A percentile compares a stretch with the other conserved stretches of the same genome.
These are phyloP conservation scores for Corynascus novoguineensis DNA, from an alignment of 495 filamentous ascomycete species.

Conservation along the genomic window DNA sequence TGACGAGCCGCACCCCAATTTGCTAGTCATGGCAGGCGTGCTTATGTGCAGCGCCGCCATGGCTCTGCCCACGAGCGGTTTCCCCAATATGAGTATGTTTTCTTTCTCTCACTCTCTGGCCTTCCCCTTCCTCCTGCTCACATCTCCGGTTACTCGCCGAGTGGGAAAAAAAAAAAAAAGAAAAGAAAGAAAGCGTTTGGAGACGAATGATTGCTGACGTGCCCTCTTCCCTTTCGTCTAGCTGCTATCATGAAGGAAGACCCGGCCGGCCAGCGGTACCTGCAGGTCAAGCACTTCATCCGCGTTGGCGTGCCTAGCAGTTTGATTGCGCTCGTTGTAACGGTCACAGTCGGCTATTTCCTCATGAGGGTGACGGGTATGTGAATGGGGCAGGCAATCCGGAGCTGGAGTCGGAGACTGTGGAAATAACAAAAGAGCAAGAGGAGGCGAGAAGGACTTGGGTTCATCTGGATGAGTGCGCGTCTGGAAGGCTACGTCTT, in stretches of 20 bases:
- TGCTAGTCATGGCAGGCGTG: constrained; percentile 79
- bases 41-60: constrained; percentile 68
- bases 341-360: constrained; percentile 80
- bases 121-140: background rate
- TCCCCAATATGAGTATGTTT: constrained; percentile 97
- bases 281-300: constrained; percentile 90
- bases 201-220: constrained; percentile 11
- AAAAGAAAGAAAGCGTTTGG: too few relatives aligned
- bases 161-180: too few relatives aligned
- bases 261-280: constrained; percentile 80
- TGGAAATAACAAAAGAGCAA: background rate
- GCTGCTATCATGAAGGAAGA: constrained; percentile 99
- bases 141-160: background rate
- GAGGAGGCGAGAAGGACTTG: background rate
- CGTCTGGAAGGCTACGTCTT: background rate
- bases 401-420: background rate
- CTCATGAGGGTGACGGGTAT: constrained; percentile 76
- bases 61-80: constrained; percentile 91
- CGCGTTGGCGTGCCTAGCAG: constrained; percentile 81
- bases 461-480: background rate
- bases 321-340: constrained; percentile 72
- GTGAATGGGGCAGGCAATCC: constrained; percentile 31
- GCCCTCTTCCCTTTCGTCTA: constrained; percentile 29
- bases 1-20: constrained; percentile 84
- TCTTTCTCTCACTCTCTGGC: background rate